Evolutionary conservation across 2,329 filamentous ascomycete species (phyloP), one percentile per base, ranked within the genome.

Genomic region (Apiospora malaysiana): DNA sequence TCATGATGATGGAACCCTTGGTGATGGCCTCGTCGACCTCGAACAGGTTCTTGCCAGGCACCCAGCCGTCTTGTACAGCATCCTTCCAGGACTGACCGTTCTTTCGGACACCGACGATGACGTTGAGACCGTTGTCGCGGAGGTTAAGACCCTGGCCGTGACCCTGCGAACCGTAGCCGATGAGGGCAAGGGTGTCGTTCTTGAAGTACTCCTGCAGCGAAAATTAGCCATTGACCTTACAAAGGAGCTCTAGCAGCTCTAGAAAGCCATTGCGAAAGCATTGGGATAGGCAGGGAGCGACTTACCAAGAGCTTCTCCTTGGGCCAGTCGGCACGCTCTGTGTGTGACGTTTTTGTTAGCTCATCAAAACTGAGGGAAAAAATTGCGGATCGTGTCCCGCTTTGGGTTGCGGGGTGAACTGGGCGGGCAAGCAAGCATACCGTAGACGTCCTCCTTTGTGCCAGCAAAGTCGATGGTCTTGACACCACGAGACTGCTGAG

Each of bases 391-490:
- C 43, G 37, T 16, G 63, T 21, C 27, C 51, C 40, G 40, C 40
- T 42, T 18, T 16, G 27, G 18, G 12, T 9, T 66, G 63, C 63
- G 45, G 42, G 25, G 56, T 66, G 51, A 74, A 80, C 89, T 79
- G 10, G 42, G 12, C 12, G 12, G 2, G 10, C 12, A 14, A 45
- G 42, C 42, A 45, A 45, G 14, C 42, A 45, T 85, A 97, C 94
- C 94, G 83, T 93, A 98, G 82, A 99, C 96, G 77, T 92, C 90
- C 90, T 99, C 96, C 88, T 97, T 95, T 82, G 89, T 89, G 80
- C 94, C 96, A 77, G 96, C 96, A 84, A 99, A 99, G 91, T 98
- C 95, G 85, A 99, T 95, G 78, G 95, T 98, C 94, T 99, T 98
- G 81, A 97, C 86, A 83, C 96, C 96, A 82, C 96, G 92, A 76